Evolutionary conservation across 768 basidiomycete genomes (phyloP).

Genomic region (Suillus plorans): DNA sequence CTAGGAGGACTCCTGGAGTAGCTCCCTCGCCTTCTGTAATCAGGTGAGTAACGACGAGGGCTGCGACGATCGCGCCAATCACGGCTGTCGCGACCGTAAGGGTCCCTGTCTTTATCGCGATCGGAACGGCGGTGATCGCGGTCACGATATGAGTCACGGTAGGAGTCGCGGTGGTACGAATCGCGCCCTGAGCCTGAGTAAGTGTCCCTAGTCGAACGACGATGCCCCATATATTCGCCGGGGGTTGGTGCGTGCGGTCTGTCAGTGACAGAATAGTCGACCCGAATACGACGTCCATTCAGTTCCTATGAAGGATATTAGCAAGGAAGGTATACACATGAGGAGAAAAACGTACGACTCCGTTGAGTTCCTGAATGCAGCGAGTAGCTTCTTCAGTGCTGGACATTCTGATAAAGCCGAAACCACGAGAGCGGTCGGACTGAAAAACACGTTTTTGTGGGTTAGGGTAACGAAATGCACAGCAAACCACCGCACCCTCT

Average conservation of each 20-base stretch:
- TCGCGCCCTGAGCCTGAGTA: conserved; percentile 42
- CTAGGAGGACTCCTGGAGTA: conserved; percentile 80
- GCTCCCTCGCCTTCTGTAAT: conserved; percentile 72
- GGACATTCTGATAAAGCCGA: conserved; percentile 96
- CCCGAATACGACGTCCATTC: conserved; percentile 93
- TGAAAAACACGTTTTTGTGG: conserved; percentile 31
- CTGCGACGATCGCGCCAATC: conserved; percentile 84
- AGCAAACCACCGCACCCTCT: conserved; percentile 60
- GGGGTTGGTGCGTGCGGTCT: conserved; percentile 95
- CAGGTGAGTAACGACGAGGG: conserved; percentile 74
- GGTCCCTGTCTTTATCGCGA: conserved; percentile 54
- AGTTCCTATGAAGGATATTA: conserved; percentile 59
- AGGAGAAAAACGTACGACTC: conserved; percentile 59
- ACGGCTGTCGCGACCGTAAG: conserved; percentile 66
- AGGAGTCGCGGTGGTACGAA: conserved; percentile 44
- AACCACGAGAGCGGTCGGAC: conserved; percentile 96
- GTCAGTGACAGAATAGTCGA: conserved; percentile 94
- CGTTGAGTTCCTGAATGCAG: conserved; percentile 90
- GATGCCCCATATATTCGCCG: conserved; percentile 96
- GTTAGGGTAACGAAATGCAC: conserved; percentile 13
- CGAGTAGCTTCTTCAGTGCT: conserved; percentile 83
- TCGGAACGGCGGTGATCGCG: conserved; percentile 40
- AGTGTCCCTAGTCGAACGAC: conserved; percentile 54
- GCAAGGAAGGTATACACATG: not conserved
- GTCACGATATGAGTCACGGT: conserved; percentile 47